phyloP scores from a whole-genome alignment of 2,329 filamentous ascomycete genomes.

The Allantophomopsis lycopodina region DNA sequence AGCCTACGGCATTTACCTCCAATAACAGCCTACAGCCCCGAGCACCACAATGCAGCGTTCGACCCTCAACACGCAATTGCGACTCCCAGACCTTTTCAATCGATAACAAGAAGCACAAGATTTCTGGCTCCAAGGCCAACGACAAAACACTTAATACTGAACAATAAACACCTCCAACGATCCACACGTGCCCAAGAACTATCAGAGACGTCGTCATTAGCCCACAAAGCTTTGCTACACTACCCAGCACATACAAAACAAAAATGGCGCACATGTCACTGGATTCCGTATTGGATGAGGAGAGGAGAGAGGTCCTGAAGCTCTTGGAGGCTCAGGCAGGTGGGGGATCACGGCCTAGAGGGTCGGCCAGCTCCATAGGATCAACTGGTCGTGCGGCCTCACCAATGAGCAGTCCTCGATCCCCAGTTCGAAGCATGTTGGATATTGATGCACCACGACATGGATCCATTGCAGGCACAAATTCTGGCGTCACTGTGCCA shows the following conservation, averaged over 20 bases:
- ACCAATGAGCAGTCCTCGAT: constrained; percentile 41
- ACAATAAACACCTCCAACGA: no score
- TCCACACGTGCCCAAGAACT: no score
- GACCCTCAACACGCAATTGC: no score
- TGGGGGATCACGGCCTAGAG: constrained; percentile 9
- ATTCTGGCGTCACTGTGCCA: constrained; percentile 27
- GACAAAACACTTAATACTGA: no score
- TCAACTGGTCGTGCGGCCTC: constrained; percentile 32
- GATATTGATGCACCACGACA: constrained; percentile 30
- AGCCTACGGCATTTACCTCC: no score
- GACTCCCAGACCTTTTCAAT: no score
- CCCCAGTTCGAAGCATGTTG: constrained; percentile 57
- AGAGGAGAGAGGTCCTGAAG: constrained; percentile 59
- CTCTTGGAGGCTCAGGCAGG: constrained; percentile 36
- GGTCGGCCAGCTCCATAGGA: constrained; percentile 16
- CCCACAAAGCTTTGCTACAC: no score
- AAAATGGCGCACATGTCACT: constrained; percentile 46
- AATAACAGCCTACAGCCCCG: no score
- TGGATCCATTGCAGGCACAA: constrained; percentile 13
- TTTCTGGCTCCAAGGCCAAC: no score
- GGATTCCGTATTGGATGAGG: constrained; percentile 64
- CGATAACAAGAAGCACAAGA: no score
- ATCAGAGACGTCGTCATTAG: no score
- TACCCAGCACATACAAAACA: neutral
- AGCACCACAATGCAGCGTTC: no score